phyloP scores from a whole-genome alignment of 1,139 yeast genomes.

The Lodderomyces parapsilosis region DNA sequence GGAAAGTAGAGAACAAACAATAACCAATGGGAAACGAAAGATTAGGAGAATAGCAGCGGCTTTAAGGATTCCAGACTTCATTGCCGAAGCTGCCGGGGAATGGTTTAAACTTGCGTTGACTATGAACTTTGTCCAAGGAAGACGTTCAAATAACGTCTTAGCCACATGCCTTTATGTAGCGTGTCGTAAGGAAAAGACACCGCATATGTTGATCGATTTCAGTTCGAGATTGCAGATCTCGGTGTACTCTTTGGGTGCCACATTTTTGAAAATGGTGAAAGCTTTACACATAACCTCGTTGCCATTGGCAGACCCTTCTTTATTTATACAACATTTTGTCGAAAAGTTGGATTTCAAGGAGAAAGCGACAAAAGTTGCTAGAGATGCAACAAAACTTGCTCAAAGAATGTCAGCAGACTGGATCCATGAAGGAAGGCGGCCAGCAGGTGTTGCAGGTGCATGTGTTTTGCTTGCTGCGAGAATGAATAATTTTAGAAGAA shows the following conservation, averaged over 20 bases:
- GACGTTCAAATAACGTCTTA: slow-evolving; percentile 89
- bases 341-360: slow-evolving; percentile 78
- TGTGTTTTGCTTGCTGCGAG: slow-evolving; percentile 89
- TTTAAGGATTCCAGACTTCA: slow-evolving; percentile 75
- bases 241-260: slow-evolving; percentile 93
- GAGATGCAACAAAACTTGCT: slow-evolving; percentile 84
- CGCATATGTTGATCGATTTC: slow-evolving; percentile 94
- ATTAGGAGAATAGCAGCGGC: slow-evolving; percentile 79
- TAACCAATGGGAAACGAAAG: slow-evolving; percentile 75
- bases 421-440: slow-evolving; percentile 95
- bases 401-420: slow-evolving; percentile 92
- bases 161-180: slow-evolving; percentile 95
- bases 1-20: slow-evolving; percentile 86
- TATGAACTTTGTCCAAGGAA: slow-evolving; percentile 89
- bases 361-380: slow-evolving; percentile 68
- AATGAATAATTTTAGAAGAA: slow-evolving; percentile 90
- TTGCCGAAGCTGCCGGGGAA: slow-evolving; percentile 81
- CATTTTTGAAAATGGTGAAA: slow-evolving; percentile 87
- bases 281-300: slow-evolving; percentile 69
- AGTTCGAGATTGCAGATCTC: slow-evolving; percentile 86
- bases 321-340: slow-evolving; percentile 91
- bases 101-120: slow-evolving; percentile 88
- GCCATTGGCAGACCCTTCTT: slow-evolving; percentile 91
- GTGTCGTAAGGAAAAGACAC: slow-evolving; percentile 86
- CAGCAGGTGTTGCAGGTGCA: slow-evolving; percentile 98